phyloP scores from a whole-genome alignment of 306 rosid species.

The Lathyrus oleraceus region DNA sequence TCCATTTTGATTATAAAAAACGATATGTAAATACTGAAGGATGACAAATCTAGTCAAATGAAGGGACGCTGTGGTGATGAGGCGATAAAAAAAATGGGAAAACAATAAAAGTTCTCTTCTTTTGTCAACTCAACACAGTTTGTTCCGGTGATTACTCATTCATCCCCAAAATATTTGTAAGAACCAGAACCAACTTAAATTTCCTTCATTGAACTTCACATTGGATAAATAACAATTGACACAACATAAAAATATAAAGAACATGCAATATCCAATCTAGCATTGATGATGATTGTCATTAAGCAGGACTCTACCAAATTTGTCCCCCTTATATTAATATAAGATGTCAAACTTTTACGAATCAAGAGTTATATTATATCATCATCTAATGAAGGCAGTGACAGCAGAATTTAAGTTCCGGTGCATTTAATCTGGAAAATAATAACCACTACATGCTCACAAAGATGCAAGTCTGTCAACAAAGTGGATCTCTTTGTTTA shows the following conservation, averaged over 20 bases:
- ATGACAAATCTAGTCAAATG: constrained; percentile 27
- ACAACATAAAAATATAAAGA: not conserved
- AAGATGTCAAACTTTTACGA: not conserved
- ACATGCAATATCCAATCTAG: not conserved
- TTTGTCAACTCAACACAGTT: constrained; percentile 9
- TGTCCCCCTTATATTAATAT: constrained; percentile 1
- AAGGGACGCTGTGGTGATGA: constrained; percentile 2
- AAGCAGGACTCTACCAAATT: constrained; percentile 13
- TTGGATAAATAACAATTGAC: not conserved
- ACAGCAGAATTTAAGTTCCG: constrained; percentile 3
- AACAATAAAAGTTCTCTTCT: constrained; percentile 8
- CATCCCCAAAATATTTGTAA: constrained; percentile 16
- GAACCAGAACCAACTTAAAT: constrained; percentile 15
- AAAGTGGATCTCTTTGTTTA: constrained; percentile 13
- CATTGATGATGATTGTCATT: not conserved
- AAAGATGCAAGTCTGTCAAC: constrained; percentile 13
- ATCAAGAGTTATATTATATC: constrained; percentile 22
- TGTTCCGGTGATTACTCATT: not conserved
- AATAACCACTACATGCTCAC: constrained; percentile 18
- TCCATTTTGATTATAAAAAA: constrained; percentile 8
- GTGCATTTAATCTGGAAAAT: constrained; percentile 15
- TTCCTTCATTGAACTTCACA: constrained; percentile 13
- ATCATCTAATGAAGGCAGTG: constrained; percentile 8
- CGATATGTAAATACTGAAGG: not conserved
- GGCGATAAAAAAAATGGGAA: constrained; percentile 1